Percentiles rank a stretch among this genome's conserved stretches.
These are phyloP conservation scores for Colletotrichum sp. DNA, from an alignment of 2,329 filamentous ascomycete genomes.

Conservation along the genomic window DNA sequence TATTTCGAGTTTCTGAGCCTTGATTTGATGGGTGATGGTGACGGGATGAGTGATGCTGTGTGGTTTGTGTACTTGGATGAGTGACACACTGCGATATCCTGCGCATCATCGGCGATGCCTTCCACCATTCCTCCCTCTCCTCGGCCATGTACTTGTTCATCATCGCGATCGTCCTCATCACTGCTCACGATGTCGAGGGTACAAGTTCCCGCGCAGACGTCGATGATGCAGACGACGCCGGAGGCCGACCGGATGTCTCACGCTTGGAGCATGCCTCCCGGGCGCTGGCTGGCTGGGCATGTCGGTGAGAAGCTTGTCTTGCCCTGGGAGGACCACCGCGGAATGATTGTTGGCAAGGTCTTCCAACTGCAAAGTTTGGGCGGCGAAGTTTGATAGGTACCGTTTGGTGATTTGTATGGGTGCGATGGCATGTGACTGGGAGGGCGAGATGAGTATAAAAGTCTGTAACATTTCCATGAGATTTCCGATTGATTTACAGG, in stretches of 20 bases:
- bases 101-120: not conserved
- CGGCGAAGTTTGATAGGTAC: not conserved
- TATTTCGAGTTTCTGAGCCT: not conserved
- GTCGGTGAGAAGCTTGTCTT: not conserved
- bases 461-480: accelerated
- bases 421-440: not conserved
- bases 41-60: not conserved
- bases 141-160: not conserved
- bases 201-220: not conserved
- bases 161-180: not conserved
- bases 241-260: not conserved
- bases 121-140: not conserved
- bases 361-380: not conserved
- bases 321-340: not conserved
- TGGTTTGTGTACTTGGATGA: not conserved
- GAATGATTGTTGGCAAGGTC: not conserved
- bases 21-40: not conserved
- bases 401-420: not conserved
- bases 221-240: not conserved
- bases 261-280: not conserved
- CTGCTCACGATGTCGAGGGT: not conserved
- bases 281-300: not conserved
- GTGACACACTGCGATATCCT: not conserved
- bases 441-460: not conserved
- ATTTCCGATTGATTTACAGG: too few relatives aligned